Base-by-base conservation (phyloP, 148 eudicot genomes). In the Mesembryanthemum crystallinum region DNA sequence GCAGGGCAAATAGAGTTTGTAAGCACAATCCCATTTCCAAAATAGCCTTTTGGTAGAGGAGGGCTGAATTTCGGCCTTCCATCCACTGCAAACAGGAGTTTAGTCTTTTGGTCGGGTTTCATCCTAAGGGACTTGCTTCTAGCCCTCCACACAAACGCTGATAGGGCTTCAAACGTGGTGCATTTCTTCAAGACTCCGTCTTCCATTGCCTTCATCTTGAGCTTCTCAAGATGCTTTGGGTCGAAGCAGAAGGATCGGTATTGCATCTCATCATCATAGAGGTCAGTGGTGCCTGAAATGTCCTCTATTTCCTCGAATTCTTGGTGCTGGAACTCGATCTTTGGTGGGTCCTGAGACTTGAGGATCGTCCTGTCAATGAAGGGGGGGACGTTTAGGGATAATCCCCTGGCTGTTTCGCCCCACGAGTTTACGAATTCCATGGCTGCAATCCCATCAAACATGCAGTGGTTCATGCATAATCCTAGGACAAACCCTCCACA, bases 401-500 rank as follows among this genome's bases (percentile, higher is more conserved):
- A 33, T 2, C 87, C 88, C 24, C 89, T 71, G 4, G 92, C 90
- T 25, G 74, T 82, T 76, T 89, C 86, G 1, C 84, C 86, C 92
- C 92, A 89, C 13, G 87, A 78, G 65, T 80, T 89, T 7, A 89
- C 85, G 55, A 89, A 89, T 27, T 89, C 87, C 84, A 87, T 80
- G 64, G 87, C 88, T 32, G 51, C 86, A 15, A 82, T 77, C 5
- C 89, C 92, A 72, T 89, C 92, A 18, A 80, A 74, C 80, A 85
- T 80, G 67, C 83, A 78, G 49, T 89, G 92, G 80, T 85, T 85
- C 80, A 82, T 78, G 83, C 83, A 64, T 0, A 89, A 55, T 4
- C 88, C 92, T 6, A 89, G 65, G 0, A 79, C 85, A 51, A 89
- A 82, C 9, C 92, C 89, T 51, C 92, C 92, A 73, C 88, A 83